phyloP scores from a whole-genome alignment of 139 green algal genomes.

The Edaphochlamys debaryana region DNA sequence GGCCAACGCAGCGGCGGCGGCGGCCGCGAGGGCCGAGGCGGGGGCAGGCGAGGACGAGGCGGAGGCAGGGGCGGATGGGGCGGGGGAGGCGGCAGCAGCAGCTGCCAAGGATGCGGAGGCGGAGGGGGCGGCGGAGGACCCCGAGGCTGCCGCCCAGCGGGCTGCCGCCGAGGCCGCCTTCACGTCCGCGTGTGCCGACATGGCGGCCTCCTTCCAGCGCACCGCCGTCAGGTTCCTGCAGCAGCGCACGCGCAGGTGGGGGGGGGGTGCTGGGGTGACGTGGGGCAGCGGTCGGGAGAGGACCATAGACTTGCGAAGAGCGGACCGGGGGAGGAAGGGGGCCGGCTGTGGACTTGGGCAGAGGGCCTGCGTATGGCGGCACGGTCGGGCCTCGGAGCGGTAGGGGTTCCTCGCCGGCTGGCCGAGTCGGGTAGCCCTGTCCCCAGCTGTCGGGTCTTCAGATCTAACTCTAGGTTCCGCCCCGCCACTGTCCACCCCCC shows the following conservation, averaged over 20 bases:
- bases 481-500: no score
- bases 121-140: background rate
- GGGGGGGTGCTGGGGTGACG: background rate
- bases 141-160: slow-evolving; percentile 3
- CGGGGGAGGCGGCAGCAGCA: background rate
- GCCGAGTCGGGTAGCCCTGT: no score
- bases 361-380: no score
- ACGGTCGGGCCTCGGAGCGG: no score
- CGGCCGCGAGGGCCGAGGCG: background rate
- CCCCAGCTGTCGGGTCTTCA: no score
- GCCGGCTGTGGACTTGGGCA: no score
- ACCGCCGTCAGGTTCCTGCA: slow-evolving; percentile 45
- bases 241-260: slow-evolving; percentile 50
- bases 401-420: no score
- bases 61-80: background rate
- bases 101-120: background rate
- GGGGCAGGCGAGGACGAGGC: background rate
- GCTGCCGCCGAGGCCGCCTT: slow-evolving; percentile 36
- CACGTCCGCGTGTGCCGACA: slow-evolving; percentile 8
- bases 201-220: slow-evolving; percentile 37
- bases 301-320: no score
- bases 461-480: no score
- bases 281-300: background rate
- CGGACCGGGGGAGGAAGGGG: no score
- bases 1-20: background rate